Evolutionary conservation across 2,329 filamentous ascomycete species (phyloP), one percentile per base, ranked within the genome.

Genomic region (Colletotrichum scovillei): DNA sequence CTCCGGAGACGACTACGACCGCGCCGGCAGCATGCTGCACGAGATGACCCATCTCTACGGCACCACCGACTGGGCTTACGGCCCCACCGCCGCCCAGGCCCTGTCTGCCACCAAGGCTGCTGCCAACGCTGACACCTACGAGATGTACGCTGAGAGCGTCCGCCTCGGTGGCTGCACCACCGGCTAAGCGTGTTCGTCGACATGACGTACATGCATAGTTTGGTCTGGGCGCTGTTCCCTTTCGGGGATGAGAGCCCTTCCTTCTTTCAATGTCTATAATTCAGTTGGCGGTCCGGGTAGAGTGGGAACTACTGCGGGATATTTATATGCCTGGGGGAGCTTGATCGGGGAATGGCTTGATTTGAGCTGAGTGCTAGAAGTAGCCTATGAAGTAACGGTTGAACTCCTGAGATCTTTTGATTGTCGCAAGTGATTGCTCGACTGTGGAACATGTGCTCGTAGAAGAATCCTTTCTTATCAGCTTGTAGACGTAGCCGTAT

Each of bases 11-110:
- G 71, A 73, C 35, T 73, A 70, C 56, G 71, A 73, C 71, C 38
- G 46, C 14, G 71, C 67, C 2, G 71, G 71, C n/a, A 65, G 60
- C 67, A 62, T 73, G 1, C 71, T 73, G 0, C 71, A 73, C 62
- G 71, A 73, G 67, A 73, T 73, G 62, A 73, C 71, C 16, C 71
- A 73, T 62, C 28, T 73, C 22, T 73, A 53, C 71, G 71, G 67
- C 12, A 70, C 71, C 19, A 38, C n/a, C 19, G 71, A 73, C 49
- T 73, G 38, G 26, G 71, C 46, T 5, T 73, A 73, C 60, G 71
- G 71, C 4, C 62, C 67, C 4, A n/a, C 7, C 12, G 67, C 67
- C 26, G 71, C 67, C 16, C 24, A 73, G 71, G 71, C 71, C 1
- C 49, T 73, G 46, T 73, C 71, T 14, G 71, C 71, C 3, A 62